Base-by-base conservation (phyloP, 2,329 filamentous ascomycete genomes). In the Anisogramma anomala region DNA sequence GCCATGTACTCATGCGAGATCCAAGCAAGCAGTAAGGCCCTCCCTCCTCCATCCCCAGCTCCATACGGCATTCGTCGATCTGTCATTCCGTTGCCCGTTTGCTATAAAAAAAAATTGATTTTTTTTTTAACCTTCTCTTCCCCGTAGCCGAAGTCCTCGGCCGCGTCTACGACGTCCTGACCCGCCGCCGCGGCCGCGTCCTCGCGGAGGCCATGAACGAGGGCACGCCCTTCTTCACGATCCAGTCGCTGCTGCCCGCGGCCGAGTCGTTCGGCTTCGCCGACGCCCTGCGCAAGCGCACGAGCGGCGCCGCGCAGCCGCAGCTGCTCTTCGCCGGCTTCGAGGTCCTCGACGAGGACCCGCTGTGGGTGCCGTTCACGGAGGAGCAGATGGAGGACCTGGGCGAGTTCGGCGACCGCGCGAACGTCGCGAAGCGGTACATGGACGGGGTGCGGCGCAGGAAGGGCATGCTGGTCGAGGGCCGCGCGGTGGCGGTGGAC, bases 1-100 rank as follows among this genome's bases (percentile, higher is more conserved):
- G 91, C 91, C 38, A 96, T 96, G 86, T 98, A 98, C 67, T 86
- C 78, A 41, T 94, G 89, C 59, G 91, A 96, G 59, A 96, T 98
- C 54, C 91, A 96, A 71, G 87, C 89, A 22, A 88, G 84, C 17
- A 89, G 77, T 82, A 69, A 59, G 75, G 18, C 35, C 25, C 15
- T 37, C 33, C 22, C 34, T 5, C n/a, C 34, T 22, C 9, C 34
- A 22, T 37, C n/a, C 14, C 33, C 18, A 37, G 31, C 13, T 13
- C 15, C n/a, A 33, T 33, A 25, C 19, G 20, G 13, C 14, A 17
- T 28, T 17, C 11, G 46, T 37, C 49, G 42, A 13, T 5, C 42
- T 46, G 31, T 47, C 46, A 49, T 39, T 31, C 22, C 33, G 20
- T 40, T n/a, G n/a, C n/a, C n/a, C n/a, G n/a, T n/a, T n/a, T n/a